Conservation (phyloP, 495 filamentous ascomycete species). For the Penicillium flavigenum region DNA sequence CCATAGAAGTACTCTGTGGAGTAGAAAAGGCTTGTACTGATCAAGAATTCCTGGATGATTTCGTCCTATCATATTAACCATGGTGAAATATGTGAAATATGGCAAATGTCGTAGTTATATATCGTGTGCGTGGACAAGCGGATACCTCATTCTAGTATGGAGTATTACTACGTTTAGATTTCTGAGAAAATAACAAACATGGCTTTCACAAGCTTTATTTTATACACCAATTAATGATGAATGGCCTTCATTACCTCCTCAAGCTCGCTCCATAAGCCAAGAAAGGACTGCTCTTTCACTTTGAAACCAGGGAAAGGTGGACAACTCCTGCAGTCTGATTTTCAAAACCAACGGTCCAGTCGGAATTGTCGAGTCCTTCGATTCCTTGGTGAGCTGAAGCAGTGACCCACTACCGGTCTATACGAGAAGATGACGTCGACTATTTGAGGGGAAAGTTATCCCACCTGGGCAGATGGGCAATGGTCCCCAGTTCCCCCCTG, state of each 20-base stretch:
- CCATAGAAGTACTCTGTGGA: neutral
- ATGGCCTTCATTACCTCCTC: neutral
- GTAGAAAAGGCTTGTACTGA: neutral
- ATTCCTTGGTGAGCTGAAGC: constrained; percentile 13
- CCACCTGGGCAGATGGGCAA: neutral
- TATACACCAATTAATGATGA: neutral
- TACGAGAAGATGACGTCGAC: constrained; percentile 37
- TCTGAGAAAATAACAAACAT: neutral
- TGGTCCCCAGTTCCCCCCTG: neutral
- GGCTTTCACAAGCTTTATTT: neutral
- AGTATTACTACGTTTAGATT: neutral
- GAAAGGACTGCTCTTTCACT: neutral
- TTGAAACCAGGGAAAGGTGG: constrained; percentile 13
- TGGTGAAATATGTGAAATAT: too few relatives aligned
- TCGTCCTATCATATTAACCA: too few relatives aligned
- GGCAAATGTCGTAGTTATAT: neutral
- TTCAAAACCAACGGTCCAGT: constrained; percentile 25
- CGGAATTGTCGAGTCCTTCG: constrained; percentile 25
- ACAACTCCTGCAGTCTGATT: constrained; percentile 22
- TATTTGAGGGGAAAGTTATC: constrained; percentile 20
- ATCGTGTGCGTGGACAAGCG: neutral
- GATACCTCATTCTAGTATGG: neutral
- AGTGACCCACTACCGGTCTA: constrained; percentile 19
- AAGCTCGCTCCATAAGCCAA: neutral
- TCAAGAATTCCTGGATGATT: neutral